Percentiles rank a stretch among this genome's conserved stretches.
These are phyloP conservation scores for Forsythia viridissima DNA, from an alignment of 257 asterid species.

Conservation along the genomic window DNA sequence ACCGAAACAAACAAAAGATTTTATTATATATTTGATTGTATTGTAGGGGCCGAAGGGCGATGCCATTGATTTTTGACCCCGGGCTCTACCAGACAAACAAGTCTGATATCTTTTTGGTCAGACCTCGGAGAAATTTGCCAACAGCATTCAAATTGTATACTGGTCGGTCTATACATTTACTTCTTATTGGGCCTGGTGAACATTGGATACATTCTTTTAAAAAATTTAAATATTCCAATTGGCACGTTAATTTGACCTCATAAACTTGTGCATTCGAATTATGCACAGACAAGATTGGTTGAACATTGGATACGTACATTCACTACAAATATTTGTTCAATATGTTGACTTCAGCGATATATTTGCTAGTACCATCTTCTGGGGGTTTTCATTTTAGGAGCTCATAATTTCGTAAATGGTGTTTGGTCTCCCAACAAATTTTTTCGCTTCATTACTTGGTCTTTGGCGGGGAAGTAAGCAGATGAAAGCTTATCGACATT, in stretches of 20 bases:
- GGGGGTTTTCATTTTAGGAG: not conserved
- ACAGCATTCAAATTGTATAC: constrained; percentile 60
- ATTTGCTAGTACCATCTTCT: not conserved
- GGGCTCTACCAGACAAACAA: constrained; percentile 74
- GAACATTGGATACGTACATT: not conserved
- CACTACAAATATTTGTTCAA: not conserved
- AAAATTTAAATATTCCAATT: not conserved
- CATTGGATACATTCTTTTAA: not conserved
- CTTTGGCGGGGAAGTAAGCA: not conserved
- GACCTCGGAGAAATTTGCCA: constrained; percentile 61
- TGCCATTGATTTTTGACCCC: constrained; percentile 80
- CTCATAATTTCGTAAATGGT: not conserved
- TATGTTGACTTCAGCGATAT: not conserved
- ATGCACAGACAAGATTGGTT: no score
- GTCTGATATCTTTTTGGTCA: constrained; percentile 62
- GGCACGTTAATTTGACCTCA: no score
- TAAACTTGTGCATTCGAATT: no score
- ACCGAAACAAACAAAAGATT: not conserved
- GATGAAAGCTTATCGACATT: not conserved
- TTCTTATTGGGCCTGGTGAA: not conserved
- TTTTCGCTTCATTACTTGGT: not conserved
- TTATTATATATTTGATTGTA: constrained; percentile 11
- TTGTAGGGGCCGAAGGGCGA: constrained; percentile 64
- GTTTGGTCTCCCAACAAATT: not conserved
- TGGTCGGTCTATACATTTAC: constrained; percentile 51